Percentiles rank a stretch among this genome's conserved stretches.
Conservation (phyloP, 2,329 filamentous ascomycete species). For the Ascochyta koolunga region DNA sequence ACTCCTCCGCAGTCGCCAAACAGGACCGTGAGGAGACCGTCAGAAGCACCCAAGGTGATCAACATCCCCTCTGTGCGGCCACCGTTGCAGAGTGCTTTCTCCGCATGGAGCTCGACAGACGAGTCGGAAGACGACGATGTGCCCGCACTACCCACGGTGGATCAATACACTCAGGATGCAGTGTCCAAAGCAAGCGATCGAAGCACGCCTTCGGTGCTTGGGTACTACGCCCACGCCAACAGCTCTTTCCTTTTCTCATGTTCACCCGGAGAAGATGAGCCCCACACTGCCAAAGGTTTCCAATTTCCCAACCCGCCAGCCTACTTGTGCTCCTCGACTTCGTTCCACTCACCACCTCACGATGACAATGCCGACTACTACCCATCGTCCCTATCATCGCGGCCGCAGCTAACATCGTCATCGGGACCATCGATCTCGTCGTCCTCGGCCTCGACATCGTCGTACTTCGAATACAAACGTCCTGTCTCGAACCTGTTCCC, state of each 20-base stretch:
- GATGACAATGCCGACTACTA: slow-evolving; percentile 25
- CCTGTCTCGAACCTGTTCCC: slow-evolving; percentile 25
- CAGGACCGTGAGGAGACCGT: slow-evolving; percentile 19
- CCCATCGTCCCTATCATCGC: slow-evolving; percentile 33
- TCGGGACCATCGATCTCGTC: slow-evolving; percentile 43
- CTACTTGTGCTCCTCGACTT: slow-evolving; percentile 17
- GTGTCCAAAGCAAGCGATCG: slow-evolving; percentile 27
- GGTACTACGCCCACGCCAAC: slow-evolving; percentile 37
- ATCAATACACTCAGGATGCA: slow-evolving; percentile 2
- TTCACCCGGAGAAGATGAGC: slow-evolving; percentile 35
- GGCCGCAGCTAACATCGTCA: slow-evolving; percentile 37
- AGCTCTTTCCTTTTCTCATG: slow-evolving; percentile 42
- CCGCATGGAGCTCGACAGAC: slow-evolving; percentile 47
- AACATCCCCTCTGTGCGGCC: slow-evolving; percentile 41
- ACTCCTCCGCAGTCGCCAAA: slow-evolving; percentile 32
- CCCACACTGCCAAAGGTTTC: slow-evolving; percentile 27
- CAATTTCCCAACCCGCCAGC: slow-evolving; percentile 28
- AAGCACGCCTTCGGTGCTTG: slow-evolving; percentile 37
- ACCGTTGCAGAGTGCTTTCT: slow-evolving; percentile 44
- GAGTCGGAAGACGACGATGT: slow-evolving; percentile 35
- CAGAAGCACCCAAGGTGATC: slow-evolving; percentile 33
- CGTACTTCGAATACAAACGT: slow-evolving; percentile 44
- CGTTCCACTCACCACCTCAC: slow-evolving; percentile 11
- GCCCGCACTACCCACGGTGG: slow-evolving; percentile 22
- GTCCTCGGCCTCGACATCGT: slow-evolving; percentile 32